A percentile compares a stretch with the other conserved stretches of the same genome.
phyloP scores from a whole-genome alignment of 768 basidiomycete species.

The Amanita thiersii region DNA sequence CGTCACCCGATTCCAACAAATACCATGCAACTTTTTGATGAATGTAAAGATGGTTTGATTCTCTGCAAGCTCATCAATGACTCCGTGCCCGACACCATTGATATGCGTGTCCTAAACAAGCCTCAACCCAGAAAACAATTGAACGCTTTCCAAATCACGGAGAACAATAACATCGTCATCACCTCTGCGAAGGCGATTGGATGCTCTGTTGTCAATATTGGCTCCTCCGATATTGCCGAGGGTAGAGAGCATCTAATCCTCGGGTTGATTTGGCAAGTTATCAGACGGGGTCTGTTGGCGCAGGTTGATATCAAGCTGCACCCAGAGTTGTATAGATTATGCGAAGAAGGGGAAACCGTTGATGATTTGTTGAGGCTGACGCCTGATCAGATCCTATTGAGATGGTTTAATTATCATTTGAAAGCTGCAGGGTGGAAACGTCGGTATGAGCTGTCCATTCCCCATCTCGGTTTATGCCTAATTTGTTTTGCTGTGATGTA shows the following conservation, averaged over 20 bases:
- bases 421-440: slow-evolving; percentile 91
- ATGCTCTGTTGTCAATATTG: slow-evolving; percentile 98
- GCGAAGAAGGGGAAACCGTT: slow-evolving; percentile 95
- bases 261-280: slow-evolving; percentile 98
- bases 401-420: slow-evolving; percentile 99
- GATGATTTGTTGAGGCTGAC: slow-evolving; percentile 91
- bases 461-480: neutral
- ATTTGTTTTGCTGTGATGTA: slow-evolving; percentile 20
- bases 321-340: slow-evolving; percentile 91
- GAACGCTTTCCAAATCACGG: slow-evolving; percentile 98
- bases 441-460: slow-evolving; percentile 35
- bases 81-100: slow-evolving; percentile 98
- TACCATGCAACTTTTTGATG: slow-evolving; percentile 98
- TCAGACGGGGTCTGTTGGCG: slow-evolving; percentile 83
- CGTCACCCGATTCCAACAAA: slow-evolving; percentile 90
- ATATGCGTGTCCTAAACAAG: slow-evolving; percentile 95
- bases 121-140: slow-evolving; percentile 71
- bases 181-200: slow-evolving; percentile 97
- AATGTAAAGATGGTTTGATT: slow-evolving; percentile 90
- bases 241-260: slow-evolving; percentile 95
- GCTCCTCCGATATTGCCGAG: slow-evolving; percentile 85
- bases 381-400: slow-evolving; percentile 93
- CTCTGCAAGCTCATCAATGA: slow-evolving; percentile 99
- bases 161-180: slow-evolving; percentile 99
- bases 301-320: slow-evolving; percentile 99